These are phyloP conservation scores for Saxispiralis lemnorum DNA, from an alignment of 495 filamentous ascomycete species.

Conservation along the genomic window DNA sequence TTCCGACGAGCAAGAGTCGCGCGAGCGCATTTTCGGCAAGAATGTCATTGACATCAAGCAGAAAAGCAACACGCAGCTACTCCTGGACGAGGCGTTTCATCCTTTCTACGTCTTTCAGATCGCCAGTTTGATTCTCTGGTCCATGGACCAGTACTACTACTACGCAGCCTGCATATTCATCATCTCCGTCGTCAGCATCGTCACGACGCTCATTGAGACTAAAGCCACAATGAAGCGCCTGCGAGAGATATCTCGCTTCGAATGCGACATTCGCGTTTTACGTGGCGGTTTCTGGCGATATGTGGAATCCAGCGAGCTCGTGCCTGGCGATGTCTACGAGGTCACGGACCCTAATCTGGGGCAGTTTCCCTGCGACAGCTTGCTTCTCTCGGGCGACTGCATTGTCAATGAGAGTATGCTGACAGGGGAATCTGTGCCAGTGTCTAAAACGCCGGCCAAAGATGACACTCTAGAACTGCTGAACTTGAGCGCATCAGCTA, in stretches of 20 bases:
- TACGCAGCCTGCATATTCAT: constrained; percentile 92
- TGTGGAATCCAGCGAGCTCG: constrained; percentile 69
- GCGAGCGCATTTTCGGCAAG: constrained; percentile 69
- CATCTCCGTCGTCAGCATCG: constrained; percentile 85
- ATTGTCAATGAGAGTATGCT: constrained; percentile 99
- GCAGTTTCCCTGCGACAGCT: constrained; percentile 86
- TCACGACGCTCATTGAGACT: constrained; percentile 76
- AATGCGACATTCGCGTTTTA: constrained; percentile 84
- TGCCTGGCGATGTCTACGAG: constrained; percentile 94
- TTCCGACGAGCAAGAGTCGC: constrained; percentile 67
- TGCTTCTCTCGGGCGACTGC: constrained; percentile 83
- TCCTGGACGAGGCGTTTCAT: constrained; percentile 90
- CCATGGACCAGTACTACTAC: constrained; percentile 88
- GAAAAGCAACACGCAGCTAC: constrained; percentile 62
- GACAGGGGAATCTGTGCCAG: constrained; percentile 92
- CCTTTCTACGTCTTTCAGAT: constrained; percentile 98
- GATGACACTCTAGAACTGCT: constrained; percentile 59
- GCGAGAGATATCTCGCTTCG: constrained; percentile 81
- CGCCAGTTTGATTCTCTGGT: constrained; percentile 87
- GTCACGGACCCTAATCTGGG: constrained; percentile 85
- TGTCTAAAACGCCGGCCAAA: constrained; percentile 78
- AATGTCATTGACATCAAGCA: constrained; percentile 85
- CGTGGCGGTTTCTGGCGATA: constrained; percentile 91
- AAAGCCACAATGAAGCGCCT: constrained; percentile 81
- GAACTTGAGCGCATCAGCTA: constrained; percentile 57